Percentiles rank a stretch among this genome's conserved stretches.
Evolutionary conservation across 345 rosid genomes (phyloP).

Genomic region (Euclidium syriacum): DNA sequence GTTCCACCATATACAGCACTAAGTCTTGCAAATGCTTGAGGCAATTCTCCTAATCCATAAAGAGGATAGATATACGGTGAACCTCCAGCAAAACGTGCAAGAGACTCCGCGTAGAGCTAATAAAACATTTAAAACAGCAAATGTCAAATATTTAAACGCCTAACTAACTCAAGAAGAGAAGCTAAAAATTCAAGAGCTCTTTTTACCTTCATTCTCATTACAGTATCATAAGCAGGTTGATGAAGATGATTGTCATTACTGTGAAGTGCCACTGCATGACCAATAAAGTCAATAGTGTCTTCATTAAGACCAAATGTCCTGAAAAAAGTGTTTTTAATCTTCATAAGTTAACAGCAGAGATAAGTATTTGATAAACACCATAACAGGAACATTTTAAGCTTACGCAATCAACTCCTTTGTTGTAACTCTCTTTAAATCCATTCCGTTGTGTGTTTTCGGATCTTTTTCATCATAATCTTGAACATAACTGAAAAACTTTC

Average conservation of each 20-base stretch:
- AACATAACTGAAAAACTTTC: slow-evolving; percentile 84
- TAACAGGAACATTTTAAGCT: slow-evolving; percentile 28
- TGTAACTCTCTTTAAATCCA: slow-evolving; percentile 83
- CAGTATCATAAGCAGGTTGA: slow-evolving; percentile 94
- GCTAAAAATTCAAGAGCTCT: background rate
- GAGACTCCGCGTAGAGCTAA: slow-evolving; percentile 86
- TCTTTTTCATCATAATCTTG: slow-evolving; percentile 78
- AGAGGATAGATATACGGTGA: slow-evolving; percentile 95
- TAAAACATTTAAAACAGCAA: slow-evolving; percentile 13
- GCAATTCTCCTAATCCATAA: slow-evolving; percentile 96
- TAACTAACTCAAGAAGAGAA: background rate
- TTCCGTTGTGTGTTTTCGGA: slow-evolving; percentile 89
- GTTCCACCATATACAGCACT: slow-evolving; percentile 99
- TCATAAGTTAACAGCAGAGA: slow-evolving; percentile 19
- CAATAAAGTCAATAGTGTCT: slow-evolving; percentile 87
- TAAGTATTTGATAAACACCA: too few species aligned
- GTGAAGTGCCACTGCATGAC: slow-evolving; percentile 95
- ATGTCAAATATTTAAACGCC: slow-evolving; percentile 4
- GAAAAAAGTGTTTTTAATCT: slow-evolving; percentile 25
- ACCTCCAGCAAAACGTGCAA: slow-evolving; percentile 98
- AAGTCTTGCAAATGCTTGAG: slow-evolving; percentile 99
- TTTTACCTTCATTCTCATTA: slow-evolving; percentile 90
- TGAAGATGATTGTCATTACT: slow-evolving; percentile 72
- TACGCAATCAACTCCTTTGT: slow-evolving; percentile 88
- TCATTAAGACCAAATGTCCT: slow-evolving; percentile 90